These are phyloP conservation scores for Ceratorhiza oryzae-sativae DNA, from an alignment of 1,284 basidiomycete species.

Conservation along the genomic window DNA sequence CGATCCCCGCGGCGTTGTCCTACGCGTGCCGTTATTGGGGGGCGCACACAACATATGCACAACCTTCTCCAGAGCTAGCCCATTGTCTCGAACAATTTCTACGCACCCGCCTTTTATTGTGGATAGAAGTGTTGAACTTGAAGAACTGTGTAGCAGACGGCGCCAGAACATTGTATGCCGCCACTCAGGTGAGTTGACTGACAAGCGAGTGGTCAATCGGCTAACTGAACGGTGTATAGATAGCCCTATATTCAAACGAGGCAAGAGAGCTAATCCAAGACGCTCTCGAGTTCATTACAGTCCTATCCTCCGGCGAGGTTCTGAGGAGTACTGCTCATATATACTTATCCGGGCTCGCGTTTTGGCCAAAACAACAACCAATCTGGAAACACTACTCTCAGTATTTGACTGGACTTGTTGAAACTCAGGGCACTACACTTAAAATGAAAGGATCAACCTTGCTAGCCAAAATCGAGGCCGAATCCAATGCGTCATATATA, in stretches of 20 bases:
- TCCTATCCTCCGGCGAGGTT: conserved; percentile 8
- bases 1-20: neutral
- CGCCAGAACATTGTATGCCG: neutral
- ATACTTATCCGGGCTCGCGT: conserved; percentile 42
- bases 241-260: neutral
- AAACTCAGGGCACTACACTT: neutral
- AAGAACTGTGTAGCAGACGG: neutral
- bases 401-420: neutral
- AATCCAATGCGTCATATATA: neutral
- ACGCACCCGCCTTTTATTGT: neutral
- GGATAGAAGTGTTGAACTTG: conserved; percentile 25
- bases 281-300: conserved; percentile 33
- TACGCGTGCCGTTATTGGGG: conserved; percentile 26
- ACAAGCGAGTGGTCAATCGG: neutral
- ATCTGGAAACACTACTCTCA: neutral
- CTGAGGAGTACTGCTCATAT: conserved; percentile 40
- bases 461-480: neutral
- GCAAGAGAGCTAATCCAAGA: conserved; percentile 13
- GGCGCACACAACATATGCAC: neutral
- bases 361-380: conserved; percentile 27
- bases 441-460: neutral
- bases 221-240: neutral
- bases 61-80: neutral
- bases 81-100: neutral
- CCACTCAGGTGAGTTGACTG: neutral